Evolutionary conservation across 1,284 basidiomycete genomes (phyloP).

Genomic region (Malassezia sympodialis): DNA sequence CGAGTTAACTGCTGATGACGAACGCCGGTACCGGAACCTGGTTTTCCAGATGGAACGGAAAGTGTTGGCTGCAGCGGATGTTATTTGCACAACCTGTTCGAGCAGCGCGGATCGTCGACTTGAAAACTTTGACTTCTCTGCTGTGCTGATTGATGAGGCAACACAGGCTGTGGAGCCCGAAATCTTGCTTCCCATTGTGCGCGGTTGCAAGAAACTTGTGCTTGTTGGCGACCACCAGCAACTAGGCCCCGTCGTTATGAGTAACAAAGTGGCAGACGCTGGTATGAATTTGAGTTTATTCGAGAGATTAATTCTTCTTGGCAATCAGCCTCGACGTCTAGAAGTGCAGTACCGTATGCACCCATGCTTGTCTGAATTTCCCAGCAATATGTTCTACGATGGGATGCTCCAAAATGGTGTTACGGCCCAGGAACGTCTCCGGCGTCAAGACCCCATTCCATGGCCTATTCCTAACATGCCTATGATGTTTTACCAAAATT

Average conservation of each 20-base stretch:
- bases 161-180: slow-evolving; percentile 97
- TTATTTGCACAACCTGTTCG: slow-evolving; percentile 97
- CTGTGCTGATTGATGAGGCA: slow-evolving; percentile 95
- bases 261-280: slow-evolving; percentile 96
- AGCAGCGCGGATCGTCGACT: slow-evolving; percentile 92
- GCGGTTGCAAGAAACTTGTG: slow-evolving; percentile 94
- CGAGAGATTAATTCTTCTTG: slow-evolving; percentile 86
- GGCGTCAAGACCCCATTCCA: slow-evolving; percentile 96
- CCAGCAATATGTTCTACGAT: slow-evolving; percentile 99
- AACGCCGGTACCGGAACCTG: slow-evolving; percentile 91
- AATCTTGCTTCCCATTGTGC: slow-evolving; percentile 96
- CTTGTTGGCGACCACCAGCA: slow-evolving; percentile 95
- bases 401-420: slow-evolving; percentile 98
- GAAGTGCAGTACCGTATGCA: slow-evolving; percentile 99
- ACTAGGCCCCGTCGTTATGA: slow-evolving; percentile 99
- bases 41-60: slow-evolving; percentile 93
- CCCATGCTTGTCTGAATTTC: slow-evolving; percentile 96
- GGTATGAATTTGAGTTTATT: slow-evolving; percentile 95
- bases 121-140: slow-evolving; percentile 93
- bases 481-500: slow-evolving; percentile 99
- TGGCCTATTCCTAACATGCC: slow-evolving; percentile 97
- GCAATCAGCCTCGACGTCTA: slow-evolving; percentile 90
- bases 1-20: slow-evolving; percentile 88
- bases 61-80: slow-evolving; percentile 85
- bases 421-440: slow-evolving; percentile 87